Evolutionary conservation across 1,284 basidiomycete genomes (phyloP), one percentile per base, ranked within the genome.

Genomic region (Cutaneotrichosporon arboriforme): DNA sequence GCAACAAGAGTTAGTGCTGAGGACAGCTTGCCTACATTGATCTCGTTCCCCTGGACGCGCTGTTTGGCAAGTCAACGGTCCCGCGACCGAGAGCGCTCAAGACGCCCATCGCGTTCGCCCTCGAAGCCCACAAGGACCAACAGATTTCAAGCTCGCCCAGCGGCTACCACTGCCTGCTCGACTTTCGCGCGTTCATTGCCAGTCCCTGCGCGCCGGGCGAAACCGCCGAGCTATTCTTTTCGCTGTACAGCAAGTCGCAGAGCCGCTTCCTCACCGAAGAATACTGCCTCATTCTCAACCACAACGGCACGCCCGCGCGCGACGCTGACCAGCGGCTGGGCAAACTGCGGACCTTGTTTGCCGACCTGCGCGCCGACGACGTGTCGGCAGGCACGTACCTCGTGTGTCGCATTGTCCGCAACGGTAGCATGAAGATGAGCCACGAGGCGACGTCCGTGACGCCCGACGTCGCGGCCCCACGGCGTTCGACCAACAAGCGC

Each of bases 211-310:
- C 84, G 0, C 86, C 90, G 0, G 92, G 91, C 14, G 93, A 97
- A 73, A 87, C 87, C 0, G 87, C 85, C 4, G 93, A 98, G 70
- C 83, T 98, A 4, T 92, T 87, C 73, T 96, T 97, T 75, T 91
- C 90, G 3, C 80, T 98, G 5, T 97, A 90, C 80, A 88, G 87
- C 74, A 87, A 88, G 65, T 81, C 83, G 45, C 87, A 89, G 49
- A 66, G 66, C 8, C 84, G 88, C 38, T 97, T 96, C 72, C 82
- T 97, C 42, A 94, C 91, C 0, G 94, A 98, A 73, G 94, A 97
- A 20, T 96, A 87, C 68, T 93, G 88, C 66, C 84, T 85, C 17
- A 77, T 94, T 36, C 81, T 97, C 23, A 93, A 94, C 70, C 89
- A 93, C 74, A 88, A 92, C 56, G 93, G 93, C 9, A 86, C 87